Base-by-base conservation (phyloP, 768 basidiomycete genomes). In the Pleurotus tuoliensis region DNA sequence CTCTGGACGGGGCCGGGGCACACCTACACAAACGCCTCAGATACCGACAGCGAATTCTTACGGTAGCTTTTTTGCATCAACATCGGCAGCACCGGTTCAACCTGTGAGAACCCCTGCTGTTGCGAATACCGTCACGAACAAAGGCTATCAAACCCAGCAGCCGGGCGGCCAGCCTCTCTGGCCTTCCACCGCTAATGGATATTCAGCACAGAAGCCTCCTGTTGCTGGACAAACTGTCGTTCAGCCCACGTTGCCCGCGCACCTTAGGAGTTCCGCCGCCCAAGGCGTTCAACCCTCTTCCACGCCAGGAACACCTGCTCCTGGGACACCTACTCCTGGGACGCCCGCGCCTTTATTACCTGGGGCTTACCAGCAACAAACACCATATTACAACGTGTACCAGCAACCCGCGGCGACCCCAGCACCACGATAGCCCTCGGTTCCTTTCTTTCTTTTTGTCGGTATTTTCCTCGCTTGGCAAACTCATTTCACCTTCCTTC, bases 91-190 rank as follows among this genome's bases (percentile, higher is more conserved):
- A 24, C 61, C 67, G 15, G 67, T 37, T 52, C 60, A 39, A 63
- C 58, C 24, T 59, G 76, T 78, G 9, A 45, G 54, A 44, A 55
- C 54, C 5, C 54, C 54, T 46, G 82, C 79, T 2, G 81, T 82
- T 16, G 82, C 81, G 15, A 82, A 82, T 47, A 82, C 81, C 0
- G 79, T 82, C 38, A 56, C 66, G 41, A 55, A 22, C 22, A 56
- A 52, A 40, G 41, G 47, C 22, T 39, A 50, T 50, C 18, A 40
- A 48, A n/a, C 41, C 9, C 16, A 43, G 48, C 20, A 65, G 20
- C 62, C 59, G 43, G 43, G 46, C 47, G 27, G 37, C 22, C 47
- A 55, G n/a, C 22, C 47, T 16, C 27, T 47, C 27, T 34, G 58
- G 46, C 27, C 53, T 15, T 39, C 55, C 9, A 2, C 18, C 20